Base-by-base conservation (phyloP, 352 stramenopile species). In the Phytophthora litchii region DNA sequence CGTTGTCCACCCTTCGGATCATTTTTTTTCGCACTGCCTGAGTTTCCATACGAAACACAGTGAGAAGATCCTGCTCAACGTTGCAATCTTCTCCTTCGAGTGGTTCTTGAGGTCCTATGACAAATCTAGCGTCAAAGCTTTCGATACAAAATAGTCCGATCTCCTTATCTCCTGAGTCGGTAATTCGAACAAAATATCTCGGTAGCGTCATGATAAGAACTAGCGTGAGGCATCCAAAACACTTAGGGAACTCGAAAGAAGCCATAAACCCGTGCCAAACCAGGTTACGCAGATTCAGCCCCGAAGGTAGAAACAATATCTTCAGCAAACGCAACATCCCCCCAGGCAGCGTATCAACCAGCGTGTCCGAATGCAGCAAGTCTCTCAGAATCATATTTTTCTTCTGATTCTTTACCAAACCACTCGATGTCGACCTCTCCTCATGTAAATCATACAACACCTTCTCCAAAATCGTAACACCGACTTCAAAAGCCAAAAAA, bases 321-420 rank as follows among this genome's bases (percentile, higher is more conserved):
- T 72, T 71, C 16, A 91, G 75, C 29, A 88, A 37, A 16, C 31
- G 64, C 49, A 86, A 41, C 25, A 91, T 53, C 7, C 75, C 77
- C 4, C 17, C 32, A 0, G 78, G 76, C 3, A 91, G 64, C 2
- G 52, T 45, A 4, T 31, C 40, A 8, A 60, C 21, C 19, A 91
- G 47, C 17, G 63, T 61, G n/a, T 67, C 46, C 1, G 77, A 80
- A 11, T 82, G 73, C 25, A 91, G 65, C 40, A 91, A 41, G 34
- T 88, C 77, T n/a, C 77, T 67, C 10, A 91, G 59, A 31, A 91
- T 91, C 67, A 91, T 76, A 50, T 80, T 84, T 49, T 86, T 88
- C 48, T 60, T 67, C n/a, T 21, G 37, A 31, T 45, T 36, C 23
- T 44, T 63, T 8, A 5, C 34, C 3, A 27, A 13, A 9, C 36